Conservation (phyloP, 345 rosid genomes). For the Reutealis trisperma region DNA sequence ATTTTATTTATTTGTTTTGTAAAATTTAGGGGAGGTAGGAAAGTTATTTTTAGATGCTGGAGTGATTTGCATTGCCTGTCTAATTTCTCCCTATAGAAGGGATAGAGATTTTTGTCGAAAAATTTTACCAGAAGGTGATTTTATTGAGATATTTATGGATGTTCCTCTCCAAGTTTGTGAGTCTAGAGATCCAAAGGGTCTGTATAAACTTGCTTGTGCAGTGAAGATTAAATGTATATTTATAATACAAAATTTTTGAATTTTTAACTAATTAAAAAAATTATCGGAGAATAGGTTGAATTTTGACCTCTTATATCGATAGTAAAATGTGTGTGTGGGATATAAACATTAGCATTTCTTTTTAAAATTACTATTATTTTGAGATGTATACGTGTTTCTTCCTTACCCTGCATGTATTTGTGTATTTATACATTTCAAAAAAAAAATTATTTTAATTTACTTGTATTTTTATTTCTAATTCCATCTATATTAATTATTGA, state of each 20-base stretch:
- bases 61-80: conserved; percentile 29
- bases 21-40: conserved; percentile 19
- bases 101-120: conserved; percentile 30
- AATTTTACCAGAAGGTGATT: conserved; percentile 24
- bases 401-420: too few species aligned
- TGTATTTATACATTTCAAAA: too few species aligned
- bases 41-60: conserved; percentile 29
- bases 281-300: too few species aligned
- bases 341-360: too few species aligned
- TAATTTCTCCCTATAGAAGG: conserved; percentile 30
- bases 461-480: neutral
- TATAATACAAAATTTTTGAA: too few species aligned
- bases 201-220: conserved; percentile 35
- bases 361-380: too few species aligned
- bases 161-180: conserved; percentile 34
- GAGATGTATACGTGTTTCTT: too few species aligned
- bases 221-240: conserved; percentile 34
- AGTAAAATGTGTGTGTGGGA: too few species aligned
- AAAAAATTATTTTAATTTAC: too few species aligned
- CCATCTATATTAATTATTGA: neutral
- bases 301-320: too few species aligned
- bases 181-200: conserved; percentile 36
- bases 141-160: conserved; percentile 39
- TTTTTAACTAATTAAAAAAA: neutral
- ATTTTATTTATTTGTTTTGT: too few species aligned